phyloP scores from a whole-genome alignment of 2,329 filamentous ascomycete genomes.

The Exophiala sideris region DNA sequence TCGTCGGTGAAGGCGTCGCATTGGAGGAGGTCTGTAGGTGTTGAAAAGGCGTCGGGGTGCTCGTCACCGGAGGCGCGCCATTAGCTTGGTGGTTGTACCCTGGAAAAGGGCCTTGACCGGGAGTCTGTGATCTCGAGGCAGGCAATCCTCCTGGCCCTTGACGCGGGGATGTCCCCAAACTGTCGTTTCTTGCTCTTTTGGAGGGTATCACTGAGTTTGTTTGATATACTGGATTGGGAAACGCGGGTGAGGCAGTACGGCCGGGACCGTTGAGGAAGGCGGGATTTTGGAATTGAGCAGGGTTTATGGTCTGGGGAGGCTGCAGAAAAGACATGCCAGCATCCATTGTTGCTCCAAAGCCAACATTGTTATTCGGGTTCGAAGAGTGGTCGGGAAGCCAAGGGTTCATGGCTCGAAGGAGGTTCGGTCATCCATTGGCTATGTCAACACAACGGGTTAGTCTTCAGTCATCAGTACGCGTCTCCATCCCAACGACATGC shows the following conservation, averaged over 20 bases:
- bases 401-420: constrained; percentile 50
- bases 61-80: constrained; percentile 57
- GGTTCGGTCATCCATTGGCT: constrained; percentile 46
- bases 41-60: constrained; percentile 68
- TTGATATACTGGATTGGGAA: constrained; percentile 74
- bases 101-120: constrained; percentile 71
- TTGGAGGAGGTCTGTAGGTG: constrained; percentile 80
- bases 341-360: constrained; percentile 46
- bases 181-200: constrained; percentile 83
- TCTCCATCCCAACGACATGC: constrained; percentile 10
- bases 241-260: constrained; percentile 78
- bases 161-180: constrained; percentile 75
- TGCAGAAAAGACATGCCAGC: constrained; percentile 48
- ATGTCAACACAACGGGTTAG: constrained; percentile 33
- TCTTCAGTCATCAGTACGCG: constrained; percentile 17
- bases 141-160: constrained; percentile 71
- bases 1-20: constrained; percentile 88
- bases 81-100: constrained; percentile 66
- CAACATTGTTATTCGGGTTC: constrained; percentile 49
- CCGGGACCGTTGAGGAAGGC: constrained; percentile 78
- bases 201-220: constrained; percentile 84
- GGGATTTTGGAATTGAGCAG: constrained; percentile 49
- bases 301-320: constrained; percentile 47
- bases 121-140: constrained; percentile 86
- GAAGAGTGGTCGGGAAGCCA: constrained; percentile 49